phyloP scores from a whole-genome alignment of 2,329 filamentous ascomycete species.

The Elsinoe australis region DNA sequence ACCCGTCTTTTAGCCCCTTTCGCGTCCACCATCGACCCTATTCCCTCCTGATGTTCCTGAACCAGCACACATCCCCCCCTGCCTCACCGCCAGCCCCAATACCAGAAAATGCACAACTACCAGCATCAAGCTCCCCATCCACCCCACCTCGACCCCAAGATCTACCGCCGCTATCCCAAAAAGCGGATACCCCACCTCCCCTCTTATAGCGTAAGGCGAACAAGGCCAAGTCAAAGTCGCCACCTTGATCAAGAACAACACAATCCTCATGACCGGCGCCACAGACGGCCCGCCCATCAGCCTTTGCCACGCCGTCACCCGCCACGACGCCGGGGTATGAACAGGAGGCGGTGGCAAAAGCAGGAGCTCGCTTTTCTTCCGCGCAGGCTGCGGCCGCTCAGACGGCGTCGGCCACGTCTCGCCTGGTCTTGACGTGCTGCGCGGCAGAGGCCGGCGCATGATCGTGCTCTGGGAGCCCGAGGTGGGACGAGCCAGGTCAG shows the following conservation, averaged over 20 bases:
- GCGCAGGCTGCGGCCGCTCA: background rate
- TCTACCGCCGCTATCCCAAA: constrained; percentile 53
- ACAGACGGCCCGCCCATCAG: constrained; percentile 26
- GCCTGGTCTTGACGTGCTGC: background rate
- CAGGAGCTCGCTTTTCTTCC: constrained; percentile 25
- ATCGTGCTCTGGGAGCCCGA: background rate
- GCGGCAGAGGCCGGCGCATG: background rate
- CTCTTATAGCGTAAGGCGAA: constrained; percentile 60
- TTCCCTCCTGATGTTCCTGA: background rate
- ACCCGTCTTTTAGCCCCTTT: too few species aligned
- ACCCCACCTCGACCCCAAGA: background rate
- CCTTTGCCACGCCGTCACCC: constrained; percentile 30
- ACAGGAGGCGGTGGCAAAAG: constrained; percentile 33
- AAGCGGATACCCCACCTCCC: constrained; percentile 59
- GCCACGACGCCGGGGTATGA: constrained; percentile 24
- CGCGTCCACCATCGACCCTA: background rate
- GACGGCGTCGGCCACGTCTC: background rate
- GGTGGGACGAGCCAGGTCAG: background rate
- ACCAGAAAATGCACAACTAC: background rate
- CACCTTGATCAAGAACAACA: constrained; percentile 46
- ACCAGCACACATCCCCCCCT: constrained; percentile 11
- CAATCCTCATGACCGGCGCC: background rate
- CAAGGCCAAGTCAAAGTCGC: constrained; percentile 59
- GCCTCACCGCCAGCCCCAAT: background rate
- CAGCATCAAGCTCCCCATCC: constrained; percentile 29